Percentiles rank a stretch among this genome's conserved stretches.
Conservation (phyloP, 1,139 yeast genomes). For the Yamadazyma diddensiae region DNA sequence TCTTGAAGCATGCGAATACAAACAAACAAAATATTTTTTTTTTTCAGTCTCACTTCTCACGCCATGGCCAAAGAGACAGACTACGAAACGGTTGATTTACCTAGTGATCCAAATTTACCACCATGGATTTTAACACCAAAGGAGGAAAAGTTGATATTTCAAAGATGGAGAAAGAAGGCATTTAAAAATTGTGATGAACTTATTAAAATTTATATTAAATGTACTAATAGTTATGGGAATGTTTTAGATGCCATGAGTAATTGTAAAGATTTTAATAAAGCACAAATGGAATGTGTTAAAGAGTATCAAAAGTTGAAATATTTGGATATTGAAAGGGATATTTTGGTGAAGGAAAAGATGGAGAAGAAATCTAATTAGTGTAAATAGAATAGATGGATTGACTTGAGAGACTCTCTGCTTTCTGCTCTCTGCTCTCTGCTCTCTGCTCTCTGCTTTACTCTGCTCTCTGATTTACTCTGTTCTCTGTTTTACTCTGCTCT, state of each 20-base stretch:
- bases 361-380: slow-evolving; percentile 18
- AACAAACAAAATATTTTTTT: background rate
- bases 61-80: slow-evolving; percentile 28
- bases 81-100: slow-evolving; percentile 40
- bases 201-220: slow-evolving; percentile 49
- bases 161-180: slow-evolving; percentile 73
- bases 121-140: slow-evolving; percentile 83
- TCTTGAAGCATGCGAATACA: slow-evolving; percentile 24
- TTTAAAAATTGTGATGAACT: slow-evolving; percentile 68
- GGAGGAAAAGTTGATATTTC: slow-evolving; percentile 79
- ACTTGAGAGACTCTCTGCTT: too few species aligned
- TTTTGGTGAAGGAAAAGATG: slow-evolving; percentile 55
- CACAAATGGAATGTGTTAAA: slow-evolving; percentile 55
- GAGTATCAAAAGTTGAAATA: slow-evolving; percentile 63
- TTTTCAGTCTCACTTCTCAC: background rate
- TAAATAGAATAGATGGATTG: too few species aligned
- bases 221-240: slow-evolving; percentile 36
- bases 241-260: slow-evolving; percentile 65
- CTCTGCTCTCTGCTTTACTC: too few species aligned
- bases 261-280: slow-evolving; percentile 33
- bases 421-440: too few species aligned
- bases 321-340: slow-evolving; percentile 70
- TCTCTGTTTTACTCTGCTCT: too few species aligned
- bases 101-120: slow-evolving; percentile 55
- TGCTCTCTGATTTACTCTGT: too few species aligned